A percentile compares a stretch with the other conserved stretches of the same genome.
phyloP scores from a whole-genome alignment of 257 asterid genomes.

The Mitragyna speciosa region DNA sequence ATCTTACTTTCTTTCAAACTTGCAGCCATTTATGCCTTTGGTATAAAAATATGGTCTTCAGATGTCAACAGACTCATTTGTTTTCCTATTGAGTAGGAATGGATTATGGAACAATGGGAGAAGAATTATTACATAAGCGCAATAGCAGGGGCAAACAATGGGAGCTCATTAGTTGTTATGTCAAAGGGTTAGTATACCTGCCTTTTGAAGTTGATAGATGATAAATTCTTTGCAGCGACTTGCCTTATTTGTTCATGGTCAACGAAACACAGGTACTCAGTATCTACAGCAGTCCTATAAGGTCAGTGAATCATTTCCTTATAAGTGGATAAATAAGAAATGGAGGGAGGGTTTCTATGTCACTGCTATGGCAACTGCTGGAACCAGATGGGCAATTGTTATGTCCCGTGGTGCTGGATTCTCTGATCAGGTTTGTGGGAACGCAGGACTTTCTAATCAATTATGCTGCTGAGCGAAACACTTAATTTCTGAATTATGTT shows the following conservation, averaged over 20 bases:
- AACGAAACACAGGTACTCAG: constrained; percentile 44
- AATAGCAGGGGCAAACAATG: constrained; percentile 63
- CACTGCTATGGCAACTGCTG: constrained; percentile 72
- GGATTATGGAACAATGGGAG: constrained; percentile 79
- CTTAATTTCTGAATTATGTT: not conserved
- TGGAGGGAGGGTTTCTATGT: constrained; percentile 72
- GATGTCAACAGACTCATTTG: not conserved
- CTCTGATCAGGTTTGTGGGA: constrained; percentile 55
- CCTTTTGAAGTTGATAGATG: not conserved
- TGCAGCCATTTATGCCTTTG: not conserved
- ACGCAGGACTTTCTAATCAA: not conserved
- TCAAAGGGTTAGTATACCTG: constrained; percentile 53
- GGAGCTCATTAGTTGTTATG: constrained; percentile 67
- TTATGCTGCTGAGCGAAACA: not conserved
- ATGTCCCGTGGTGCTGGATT: constrained; percentile 76
- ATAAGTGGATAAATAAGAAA: constrained; percentile 73
- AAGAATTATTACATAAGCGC: constrained; percentile 64
- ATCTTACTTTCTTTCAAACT: not conserved
- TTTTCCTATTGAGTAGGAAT: constrained; percentile 42
- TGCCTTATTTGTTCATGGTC: not conserved
- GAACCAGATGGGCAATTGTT: constrained; percentile 61
- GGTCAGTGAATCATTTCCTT: constrained; percentile 69
- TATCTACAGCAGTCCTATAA: constrained; percentile 70
- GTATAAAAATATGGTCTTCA: not conserved
- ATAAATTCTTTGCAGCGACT: not conserved